phyloP scores from a whole-genome alignment of 2,329 filamentous ascomycete species.

The Talaromyces piceae region DNA sequence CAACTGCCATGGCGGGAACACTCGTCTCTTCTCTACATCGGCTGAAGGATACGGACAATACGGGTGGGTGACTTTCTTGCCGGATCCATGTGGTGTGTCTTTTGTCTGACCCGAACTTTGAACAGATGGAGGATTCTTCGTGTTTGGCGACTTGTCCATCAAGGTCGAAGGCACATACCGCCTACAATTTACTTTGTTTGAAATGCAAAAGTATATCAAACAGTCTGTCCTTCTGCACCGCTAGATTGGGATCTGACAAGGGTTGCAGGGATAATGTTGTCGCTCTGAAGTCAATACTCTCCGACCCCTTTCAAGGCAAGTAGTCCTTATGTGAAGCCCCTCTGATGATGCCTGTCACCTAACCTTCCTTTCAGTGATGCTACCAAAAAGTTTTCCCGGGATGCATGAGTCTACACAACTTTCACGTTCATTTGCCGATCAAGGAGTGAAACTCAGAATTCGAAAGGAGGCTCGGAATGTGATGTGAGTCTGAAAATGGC shows the following conservation, averaged over 20 bases:
- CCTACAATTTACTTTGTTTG: slow-evolving; percentile 70
- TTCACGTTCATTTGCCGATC: slow-evolving; percentile 76
- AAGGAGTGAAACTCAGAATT: slow-evolving; percentile 73
- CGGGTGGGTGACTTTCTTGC: slow-evolving; percentile 32
- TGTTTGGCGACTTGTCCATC: slow-evolving; percentile 83
- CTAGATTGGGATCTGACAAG: slow-evolving; percentile 16
- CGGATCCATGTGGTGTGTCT: not conserved
- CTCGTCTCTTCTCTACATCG: slow-evolving; percentile 74
- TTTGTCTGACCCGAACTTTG: slow-evolving; percentile 7
- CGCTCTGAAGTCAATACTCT: slow-evolving; percentile 49
- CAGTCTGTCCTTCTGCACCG: not conserved
- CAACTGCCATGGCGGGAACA: slow-evolving; percentile 59
- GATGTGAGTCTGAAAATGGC: slow-evolving; percentile 21
- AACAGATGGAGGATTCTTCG: slow-evolving; percentile 74
- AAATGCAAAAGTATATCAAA: slow-evolving; percentile 52
- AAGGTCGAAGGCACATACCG: slow-evolving; percentile 65
- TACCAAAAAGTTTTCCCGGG: slow-evolving; percentile 65
- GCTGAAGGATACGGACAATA: slow-evolving; percentile 69
- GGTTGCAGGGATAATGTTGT: slow-evolving; percentile 36
- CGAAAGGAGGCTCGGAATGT: slow-evolving; percentile 70
- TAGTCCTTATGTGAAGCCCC: not conserved
- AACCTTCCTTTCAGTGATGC: slow-evolving; percentile 24
- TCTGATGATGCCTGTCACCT: not conserved
- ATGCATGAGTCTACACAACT: slow-evolving; percentile 75
- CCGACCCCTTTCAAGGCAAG: slow-evolving; percentile 61